phyloP scores from a whole-genome alignment of 805 yeast species.

The Ogataea trehalophila region DNA sequence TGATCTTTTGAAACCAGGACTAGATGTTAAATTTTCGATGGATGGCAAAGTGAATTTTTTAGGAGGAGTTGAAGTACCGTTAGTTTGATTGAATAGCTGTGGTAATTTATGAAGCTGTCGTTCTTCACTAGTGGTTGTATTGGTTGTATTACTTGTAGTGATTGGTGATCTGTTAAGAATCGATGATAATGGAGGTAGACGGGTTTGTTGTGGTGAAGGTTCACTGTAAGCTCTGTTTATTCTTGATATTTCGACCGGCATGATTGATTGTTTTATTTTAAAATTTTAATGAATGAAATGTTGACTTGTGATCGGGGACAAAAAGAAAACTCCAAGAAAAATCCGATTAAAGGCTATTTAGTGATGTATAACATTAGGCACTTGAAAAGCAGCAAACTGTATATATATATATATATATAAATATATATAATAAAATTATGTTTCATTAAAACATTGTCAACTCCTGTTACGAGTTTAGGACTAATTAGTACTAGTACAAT shows the following conservation, averaged over 20 bases:
- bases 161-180: constrained; percentile 14
- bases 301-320: not conserved
- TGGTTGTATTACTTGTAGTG: not conserved
- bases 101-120: not conserved
- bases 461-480: too few species aligned
- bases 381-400: not conserved
- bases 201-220: constrained; percentile 21
- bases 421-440: not conserved
- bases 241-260: constrained; percentile 22
- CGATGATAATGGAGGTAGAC: constrained; percentile 25
- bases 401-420: not conserved
- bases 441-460: too few species aligned
- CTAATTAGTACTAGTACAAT: too few species aligned
- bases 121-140: not conserved
- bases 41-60: constrained; percentile 20
- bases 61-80: constrained; percentile 11
- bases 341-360: too few species aligned
- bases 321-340: not conserved
- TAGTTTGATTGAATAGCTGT: not conserved
- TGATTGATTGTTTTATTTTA: not conserved
- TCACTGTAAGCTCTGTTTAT: constrained; percentile 21
- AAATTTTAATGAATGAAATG: not conserved
- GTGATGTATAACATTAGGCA: not conserved
- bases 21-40: constrained; percentile 21
- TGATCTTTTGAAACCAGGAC: constrained; percentile 21